These are phyloP conservation scores for Harringtonia aguacate DNA, from an alignment of 2,329 filamentous ascomycete genomes.

Conservation along the genomic window DNA sequence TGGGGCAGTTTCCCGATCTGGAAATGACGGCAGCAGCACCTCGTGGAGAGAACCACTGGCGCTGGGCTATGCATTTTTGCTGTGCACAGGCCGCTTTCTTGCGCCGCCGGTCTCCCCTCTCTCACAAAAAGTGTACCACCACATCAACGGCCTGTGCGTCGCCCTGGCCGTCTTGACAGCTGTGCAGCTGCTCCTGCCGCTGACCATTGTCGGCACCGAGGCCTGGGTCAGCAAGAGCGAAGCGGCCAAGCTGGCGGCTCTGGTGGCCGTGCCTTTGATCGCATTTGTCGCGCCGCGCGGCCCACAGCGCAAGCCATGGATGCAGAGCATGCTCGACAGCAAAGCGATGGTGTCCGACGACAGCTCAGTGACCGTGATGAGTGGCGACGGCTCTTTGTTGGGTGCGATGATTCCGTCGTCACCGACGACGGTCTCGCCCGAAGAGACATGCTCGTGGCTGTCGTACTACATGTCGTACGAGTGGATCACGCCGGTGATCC, in stretches of 20 bases:
- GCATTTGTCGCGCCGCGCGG: neutral
- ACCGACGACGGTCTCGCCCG: conserved; percentile 3
- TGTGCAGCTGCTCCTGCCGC: neutral
- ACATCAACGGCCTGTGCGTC: neutral
- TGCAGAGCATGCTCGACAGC: neutral
- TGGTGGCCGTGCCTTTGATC: neutral
- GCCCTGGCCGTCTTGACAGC: neutral
- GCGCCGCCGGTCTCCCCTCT: neutral
- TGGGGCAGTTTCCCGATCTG: neutral
- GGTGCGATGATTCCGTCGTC: too few relatives aligned
- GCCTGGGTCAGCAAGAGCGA: neutral
- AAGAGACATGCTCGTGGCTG: conserved; percentile 21
- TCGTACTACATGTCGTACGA: conserved; percentile 22
- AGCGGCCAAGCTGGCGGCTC: neutral
- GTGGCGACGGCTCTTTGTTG: too few relatives aligned
- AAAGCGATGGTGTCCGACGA: too few relatives aligned
- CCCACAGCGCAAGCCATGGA: neutral
- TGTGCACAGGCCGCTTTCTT: neutral
- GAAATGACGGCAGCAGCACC: neutral
- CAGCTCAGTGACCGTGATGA: too few relatives aligned
- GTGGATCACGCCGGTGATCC: conserved; percentile 21
- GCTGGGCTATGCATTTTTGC: neutral
- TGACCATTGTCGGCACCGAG: neutral
- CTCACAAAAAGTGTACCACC: neutral
- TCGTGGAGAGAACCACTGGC: neutral